phyloP scores from a whole-genome alignment of 2,329 filamentous ascomycete genomes.

The Phoma sp. region DNA sequence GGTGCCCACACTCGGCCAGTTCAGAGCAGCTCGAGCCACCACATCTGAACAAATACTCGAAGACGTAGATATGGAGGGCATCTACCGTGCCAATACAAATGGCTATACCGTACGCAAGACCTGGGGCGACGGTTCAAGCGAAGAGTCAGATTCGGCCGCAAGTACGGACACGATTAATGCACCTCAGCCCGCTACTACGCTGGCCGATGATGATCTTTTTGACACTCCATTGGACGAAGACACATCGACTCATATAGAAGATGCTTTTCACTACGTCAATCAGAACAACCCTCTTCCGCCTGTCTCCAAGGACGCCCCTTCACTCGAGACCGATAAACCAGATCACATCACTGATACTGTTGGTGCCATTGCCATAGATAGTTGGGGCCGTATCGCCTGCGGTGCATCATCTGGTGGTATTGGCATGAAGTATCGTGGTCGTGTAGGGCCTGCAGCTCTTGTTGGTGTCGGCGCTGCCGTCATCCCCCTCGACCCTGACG shows the following conservation, averaged over 20 bases:
- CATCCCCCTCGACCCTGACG: conserved; percentile 76
- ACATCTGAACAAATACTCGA: conserved; percentile 20
- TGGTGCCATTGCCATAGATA: conserved; percentile 91
- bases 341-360: conserved; percentile 91
- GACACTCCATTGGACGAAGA: conserved; percentile 1
- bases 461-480: conserved; percentile 91
- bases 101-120: conserved; percentile 19
- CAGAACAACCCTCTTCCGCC: conserved; percentile 22
- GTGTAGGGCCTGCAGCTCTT: conserved; percentile 89
- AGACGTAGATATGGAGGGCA: conserved; percentile 37
- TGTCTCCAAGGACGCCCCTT: not conserved
- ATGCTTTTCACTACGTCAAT: conserved; percentile 21
- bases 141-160: conserved; percentile 38
- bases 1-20: conserved; percentile 43
- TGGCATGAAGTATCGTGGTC: conserved; percentile 95
- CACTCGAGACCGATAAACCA: conserved; percentile 29
- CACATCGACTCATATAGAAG: conserved; percentile 10
- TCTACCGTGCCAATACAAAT: conserved; percentile 18
- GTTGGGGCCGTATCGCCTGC: conserved; percentile 85
- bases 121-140: conserved; percentile 51
- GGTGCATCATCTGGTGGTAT: conserved; percentile 97
- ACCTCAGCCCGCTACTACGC: not conserved
- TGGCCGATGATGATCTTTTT: not conserved
- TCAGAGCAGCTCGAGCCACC: conserved; percentile 11
- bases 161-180: conserved; percentile 34